Conservation (phyloP, 2,329 filamentous ascomycete species). For the Sphaerostilbella broomeana region DNA sequence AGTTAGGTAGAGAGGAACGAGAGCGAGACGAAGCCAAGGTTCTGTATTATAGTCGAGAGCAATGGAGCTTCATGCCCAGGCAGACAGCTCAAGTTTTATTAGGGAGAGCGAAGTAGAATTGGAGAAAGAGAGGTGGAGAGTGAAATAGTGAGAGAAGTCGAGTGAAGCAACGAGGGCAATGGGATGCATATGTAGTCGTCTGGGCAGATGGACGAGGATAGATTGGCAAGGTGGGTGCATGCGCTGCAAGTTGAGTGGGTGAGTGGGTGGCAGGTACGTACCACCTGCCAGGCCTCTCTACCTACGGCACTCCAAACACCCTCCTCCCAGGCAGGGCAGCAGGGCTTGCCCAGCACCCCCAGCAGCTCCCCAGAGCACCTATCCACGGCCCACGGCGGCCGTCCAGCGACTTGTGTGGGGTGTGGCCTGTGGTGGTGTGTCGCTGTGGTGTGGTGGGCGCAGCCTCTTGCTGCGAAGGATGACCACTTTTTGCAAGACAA, state of each 20-base stretch:
- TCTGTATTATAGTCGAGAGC: slow-evolving; percentile 2
- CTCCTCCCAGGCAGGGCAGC: background rate
- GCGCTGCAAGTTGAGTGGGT: background rate
- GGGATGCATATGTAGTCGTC: slow-evolving; percentile 19
- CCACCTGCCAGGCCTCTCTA: background rate
- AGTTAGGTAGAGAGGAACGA: slow-evolving; percentile 12
- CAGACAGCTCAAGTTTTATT: too few relatives aligned
- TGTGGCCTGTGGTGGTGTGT: slow-evolving; percentile 1
- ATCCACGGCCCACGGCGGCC: slow-evolving; percentile 12
- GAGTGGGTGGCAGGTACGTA: slow-evolving; percentile 1
- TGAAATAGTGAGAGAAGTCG: background rate
- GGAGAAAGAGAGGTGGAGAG: slow-evolving; percentile 12
- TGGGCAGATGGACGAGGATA: slow-evolving; percentile 2
- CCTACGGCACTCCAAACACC: background rate
- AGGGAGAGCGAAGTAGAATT: slow-evolving; percentile 6
- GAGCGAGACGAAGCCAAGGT: slow-evolving; percentile 12
- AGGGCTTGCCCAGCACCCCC: slow-evolving; percentile 3
- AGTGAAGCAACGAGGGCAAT: slow-evolving; percentile 17
- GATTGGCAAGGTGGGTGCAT: background rate
- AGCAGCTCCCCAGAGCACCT: background rate
- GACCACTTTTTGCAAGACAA: slow-evolving; percentile 18
- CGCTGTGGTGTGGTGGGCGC: slow-evolving; percentile 16
- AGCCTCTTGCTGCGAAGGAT: slow-evolving; percentile 22
- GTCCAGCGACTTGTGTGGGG: too few relatives aligned
- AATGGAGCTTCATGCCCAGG: background rate